Evolutionary conservation across 495 filamentous ascomycete genomes (phyloP), one percentile per base, ranked within the genome.

Genomic region (Tuber calosporum): DNA sequence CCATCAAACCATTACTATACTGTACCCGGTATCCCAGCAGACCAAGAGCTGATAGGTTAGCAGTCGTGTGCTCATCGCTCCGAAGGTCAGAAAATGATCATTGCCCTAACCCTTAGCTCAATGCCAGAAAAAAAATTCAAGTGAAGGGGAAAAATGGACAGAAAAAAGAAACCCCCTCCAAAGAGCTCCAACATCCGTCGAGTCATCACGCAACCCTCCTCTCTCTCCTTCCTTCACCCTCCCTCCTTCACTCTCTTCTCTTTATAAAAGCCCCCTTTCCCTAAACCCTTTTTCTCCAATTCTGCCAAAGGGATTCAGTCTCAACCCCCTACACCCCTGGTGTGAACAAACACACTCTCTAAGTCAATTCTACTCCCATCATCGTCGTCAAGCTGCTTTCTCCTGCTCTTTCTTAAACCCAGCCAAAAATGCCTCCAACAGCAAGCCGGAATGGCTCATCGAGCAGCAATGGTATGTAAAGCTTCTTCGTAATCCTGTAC

Each of bases 381-480:
- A 19, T 30, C 1, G 26, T 62, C 48, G 19, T 13, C n/a, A 30
- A 58, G 5, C 26, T 4, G 34, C 34, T 30, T 17, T 30, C 53
- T 17, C 53, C 26, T 13, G 8, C 13, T 83, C 80, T 74, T 81
- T 81, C 39, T 77, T 80, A 45, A 81, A 79, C 53, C 81, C 83
- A 72, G 73, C 75, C 68, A 74, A 82, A 73, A 34, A 77, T 66
- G 72, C 58, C 68, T 67, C 78, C 68, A 79, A 78, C 73, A 74
- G 78, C 74, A 69, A 82, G 82, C 67, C 81, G 79, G 30, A 77
- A 80, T 72, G 74, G 73, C 58, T 67, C 62, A 38, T 34, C 53
- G 30, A 40, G 73, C n/a, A 74, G 45, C 30, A 80, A 80, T 67
- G 71, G 74, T 71, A 76, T 74, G 71, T 26, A 67, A 67, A 41